Percentiles rank a stretch among this genome's conserved stretches.
These are phyloP conservation scores for Fusarium odoratissimum DNA, from an alignment of 2,329 filamentous ascomycete genomes.

Conservation along the genomic window DNA sequence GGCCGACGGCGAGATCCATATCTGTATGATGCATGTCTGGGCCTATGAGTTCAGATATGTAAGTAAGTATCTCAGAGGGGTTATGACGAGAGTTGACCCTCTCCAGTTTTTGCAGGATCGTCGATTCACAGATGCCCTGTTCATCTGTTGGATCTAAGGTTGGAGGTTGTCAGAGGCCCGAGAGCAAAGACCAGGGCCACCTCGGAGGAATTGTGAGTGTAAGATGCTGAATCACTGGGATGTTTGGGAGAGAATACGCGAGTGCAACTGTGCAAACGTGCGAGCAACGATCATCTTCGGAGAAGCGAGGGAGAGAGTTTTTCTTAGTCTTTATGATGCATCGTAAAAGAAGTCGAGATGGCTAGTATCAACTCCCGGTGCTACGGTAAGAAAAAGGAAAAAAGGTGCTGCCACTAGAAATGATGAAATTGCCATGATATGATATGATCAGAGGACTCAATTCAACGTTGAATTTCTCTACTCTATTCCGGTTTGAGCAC, in stretches of 20 bases:
- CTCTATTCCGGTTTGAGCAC: background rate
- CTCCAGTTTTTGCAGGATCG: background rate
- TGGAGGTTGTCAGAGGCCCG: background rate
- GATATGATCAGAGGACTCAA: slow-evolving; percentile 10
- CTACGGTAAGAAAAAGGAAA: slow-evolving; percentile 13
- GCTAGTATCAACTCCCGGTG: background rate
- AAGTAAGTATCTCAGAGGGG: background rate
- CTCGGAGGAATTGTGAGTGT: background rate
- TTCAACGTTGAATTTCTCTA: background rate
- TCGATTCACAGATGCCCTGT: slow-evolving; percentile 3
- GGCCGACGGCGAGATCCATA: slow-evolving; percentile 9
- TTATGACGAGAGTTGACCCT: background rate
- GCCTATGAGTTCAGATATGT: background rate
- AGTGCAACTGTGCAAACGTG: slow-evolving; percentile 15
- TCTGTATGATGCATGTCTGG: background rate
- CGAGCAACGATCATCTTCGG: background rate
- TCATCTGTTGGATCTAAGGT: background rate
- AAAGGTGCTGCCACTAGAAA: slow-evolving; percentile 15
- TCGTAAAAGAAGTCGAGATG: background rate
- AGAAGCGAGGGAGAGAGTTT: slow-evolving; percentile 10
- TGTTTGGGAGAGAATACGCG: slow-evolving; percentile 5
- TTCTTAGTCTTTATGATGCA: slow-evolving; percentile 12
- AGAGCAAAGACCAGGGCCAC: background rate
- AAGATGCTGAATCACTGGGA: slow-evolving; percentile 1
- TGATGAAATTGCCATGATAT: background rate